Conservation (phyloP, 805 yeast genomes). For the Brettanomyces sp. region DNA sequence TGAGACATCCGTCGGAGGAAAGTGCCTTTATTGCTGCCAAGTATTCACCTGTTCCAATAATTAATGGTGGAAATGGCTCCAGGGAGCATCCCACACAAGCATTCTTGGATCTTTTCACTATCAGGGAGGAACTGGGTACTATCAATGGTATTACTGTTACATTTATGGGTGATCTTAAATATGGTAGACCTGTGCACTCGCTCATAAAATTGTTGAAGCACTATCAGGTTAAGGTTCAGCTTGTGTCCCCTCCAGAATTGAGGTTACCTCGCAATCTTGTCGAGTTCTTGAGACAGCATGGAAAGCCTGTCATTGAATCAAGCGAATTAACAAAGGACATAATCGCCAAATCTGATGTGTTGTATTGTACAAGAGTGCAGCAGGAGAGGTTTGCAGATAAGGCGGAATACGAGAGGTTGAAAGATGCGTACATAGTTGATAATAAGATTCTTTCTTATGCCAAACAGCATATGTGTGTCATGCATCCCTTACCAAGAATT, state of each 20-base stretch:
- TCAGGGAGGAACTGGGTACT: conserved; percentile 97
- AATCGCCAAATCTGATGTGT: conserved; percentile 83
- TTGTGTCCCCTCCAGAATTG: conserved; percentile 85
- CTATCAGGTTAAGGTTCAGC: conserved; percentile 87
- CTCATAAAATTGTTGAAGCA: conserved; percentile 81
- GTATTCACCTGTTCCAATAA: conserved; percentile 92
- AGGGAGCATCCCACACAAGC: conserved; percentile 99
- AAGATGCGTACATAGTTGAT: conserved; percentile 87
- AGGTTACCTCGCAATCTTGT: conserved; percentile 69
- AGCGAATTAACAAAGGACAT: conserved; percentile 75
- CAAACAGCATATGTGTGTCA: conserved; percentile 95
- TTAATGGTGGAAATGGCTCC: conserved; percentile 97
- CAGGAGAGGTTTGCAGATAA: conserved; percentile 83
- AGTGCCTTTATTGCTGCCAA: conserved; percentile 92
- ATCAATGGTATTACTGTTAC: conserved; percentile 97
- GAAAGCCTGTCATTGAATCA: conserved; percentile 66
- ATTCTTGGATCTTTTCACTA: conserved; percentile 91
- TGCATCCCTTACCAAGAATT: conserved; percentile 98
- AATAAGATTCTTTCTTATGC: conserved; percentile 86
- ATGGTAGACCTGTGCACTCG: conserved; percentile 98
- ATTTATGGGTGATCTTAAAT: conserved; percentile 97
- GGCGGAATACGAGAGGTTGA: conserved; percentile 75
- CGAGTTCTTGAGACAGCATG: conserved; percentile 53
- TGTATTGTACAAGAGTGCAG: conserved; percentile 97
- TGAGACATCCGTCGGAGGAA: conserved; percentile 92